Conservation (phyloP, 148 eudicot species). For the Amaranthus hypochondriacus region DNA sequence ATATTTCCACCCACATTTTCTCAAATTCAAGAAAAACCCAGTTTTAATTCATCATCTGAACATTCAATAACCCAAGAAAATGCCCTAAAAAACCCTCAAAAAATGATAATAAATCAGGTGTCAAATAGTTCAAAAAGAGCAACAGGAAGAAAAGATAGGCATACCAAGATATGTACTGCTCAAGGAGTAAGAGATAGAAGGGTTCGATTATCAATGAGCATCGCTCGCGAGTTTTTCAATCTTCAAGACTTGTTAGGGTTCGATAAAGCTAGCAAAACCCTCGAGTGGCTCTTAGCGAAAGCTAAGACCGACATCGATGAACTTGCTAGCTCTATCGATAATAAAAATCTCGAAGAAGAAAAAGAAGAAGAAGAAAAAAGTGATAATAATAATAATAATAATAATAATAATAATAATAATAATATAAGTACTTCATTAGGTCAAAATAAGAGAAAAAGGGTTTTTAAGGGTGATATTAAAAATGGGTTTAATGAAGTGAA, state of each 20-base stretch:
- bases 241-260: conserved; percentile 49
- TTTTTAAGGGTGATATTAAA: no score
- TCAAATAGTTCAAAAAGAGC: conserved; percentile 4
- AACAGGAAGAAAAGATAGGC: conserved; percentile 31
- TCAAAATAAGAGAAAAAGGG: neutral
- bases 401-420: no score
- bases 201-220: conserved; percentile 40
- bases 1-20: no score
- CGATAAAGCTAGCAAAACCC: conserved; percentile 46
- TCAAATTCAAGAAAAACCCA: conserved; percentile 10
- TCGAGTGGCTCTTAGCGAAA: conserved; percentile 39
- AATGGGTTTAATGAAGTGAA: neutral
- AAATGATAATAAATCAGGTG: neutral
- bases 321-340: conserved; percentile 11
- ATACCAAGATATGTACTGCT: conserved; percentile 44
- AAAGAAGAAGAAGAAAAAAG: no score
- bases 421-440: neutral
- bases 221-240: conserved; percentile 39
- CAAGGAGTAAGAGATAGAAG: conserved; percentile 44
- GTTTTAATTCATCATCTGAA: conserved; percentile 7
- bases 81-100: neutral
- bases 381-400: no score
- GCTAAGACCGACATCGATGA: conserved; percentile 34
- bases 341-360: neutral
- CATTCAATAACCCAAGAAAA: conserved; percentile 13